These are phyloP conservation scores for Didymella glomerata DNA, from an alignment of 2,329 filamentous ascomycete genomes.

Conservation along the genomic window DNA sequence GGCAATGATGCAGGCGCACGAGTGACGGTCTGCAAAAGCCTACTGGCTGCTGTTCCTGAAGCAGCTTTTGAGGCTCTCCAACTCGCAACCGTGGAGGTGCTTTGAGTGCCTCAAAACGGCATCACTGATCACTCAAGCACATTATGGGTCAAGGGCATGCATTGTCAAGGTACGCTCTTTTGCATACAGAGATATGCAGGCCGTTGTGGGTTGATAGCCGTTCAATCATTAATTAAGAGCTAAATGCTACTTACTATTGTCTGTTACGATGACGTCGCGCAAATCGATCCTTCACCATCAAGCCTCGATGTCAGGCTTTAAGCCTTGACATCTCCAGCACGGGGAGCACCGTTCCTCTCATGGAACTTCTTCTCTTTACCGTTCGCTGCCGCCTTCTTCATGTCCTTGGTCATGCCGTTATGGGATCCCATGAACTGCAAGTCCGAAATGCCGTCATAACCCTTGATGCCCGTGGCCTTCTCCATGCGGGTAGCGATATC, in stretches of 20 bases:
- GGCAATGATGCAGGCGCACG: not conserved
- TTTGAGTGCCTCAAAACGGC: not conserved
- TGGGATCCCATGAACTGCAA: constrained; percentile 68
- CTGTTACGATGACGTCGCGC: not conserved
- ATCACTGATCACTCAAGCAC: not conserved
- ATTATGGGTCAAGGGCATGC: not conserved
- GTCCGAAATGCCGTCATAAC: constrained; percentile 64
- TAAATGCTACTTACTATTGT: not conserved
- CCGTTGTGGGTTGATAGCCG: not conserved
- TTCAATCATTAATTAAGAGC: not conserved
- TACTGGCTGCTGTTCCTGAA: not conserved
- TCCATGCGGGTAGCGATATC: constrained; percentile 67
- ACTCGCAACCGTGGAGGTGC: not conserved
- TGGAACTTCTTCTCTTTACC: constrained; percentile 51
- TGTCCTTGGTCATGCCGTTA: constrained; percentile 66
- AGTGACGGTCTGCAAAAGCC: not conserved
- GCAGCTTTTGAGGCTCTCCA: not conserved
- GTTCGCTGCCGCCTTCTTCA: constrained; percentile 60
- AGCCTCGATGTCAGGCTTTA: not conserved
- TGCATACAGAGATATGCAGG: not conserved
- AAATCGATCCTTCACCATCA: not conserved
- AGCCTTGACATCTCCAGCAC: constrained; percentile 51
- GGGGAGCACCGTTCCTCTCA: constrained; percentile 60
- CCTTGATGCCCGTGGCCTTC: constrained; percentile 69
- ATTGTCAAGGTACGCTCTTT: not conserved